These are phyloP conservation scores for Tylopilus sp. DNA, from an alignment of 768 basidiomycete species.

Conservation along the genomic window DNA sequence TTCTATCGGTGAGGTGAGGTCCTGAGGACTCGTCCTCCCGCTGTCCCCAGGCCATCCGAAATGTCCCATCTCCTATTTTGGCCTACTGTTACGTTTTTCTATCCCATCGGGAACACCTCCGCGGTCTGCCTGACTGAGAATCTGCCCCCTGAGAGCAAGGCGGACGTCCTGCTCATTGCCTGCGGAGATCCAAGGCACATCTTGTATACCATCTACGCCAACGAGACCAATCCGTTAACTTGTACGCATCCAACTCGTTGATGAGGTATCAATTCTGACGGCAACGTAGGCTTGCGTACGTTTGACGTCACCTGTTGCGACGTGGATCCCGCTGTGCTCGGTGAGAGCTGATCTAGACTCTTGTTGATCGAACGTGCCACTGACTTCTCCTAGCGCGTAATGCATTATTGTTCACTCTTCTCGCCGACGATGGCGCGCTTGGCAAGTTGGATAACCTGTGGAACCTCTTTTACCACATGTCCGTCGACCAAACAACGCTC, in stretches of 20 bases:
- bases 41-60: too few relatives aligned
- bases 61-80: constrained; percentile 19
- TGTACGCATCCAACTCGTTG: neutral
- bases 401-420: constrained; percentile 22
- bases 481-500: constrained; percentile 17
- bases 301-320: constrained; percentile 31
- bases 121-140: constrained; percentile 47
- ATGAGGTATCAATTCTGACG: neutral
- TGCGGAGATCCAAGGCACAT: constrained; percentile 56
- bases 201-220: constrained; percentile 41
- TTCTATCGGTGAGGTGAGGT: neutral
- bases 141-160: constrained; percentile 40
- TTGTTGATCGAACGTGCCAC: neutral
- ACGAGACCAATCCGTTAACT: constrained; percentile 6
- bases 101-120: constrained; percentile 57
- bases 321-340: constrained; percentile 25
- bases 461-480: constrained; percentile 26
- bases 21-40: too few relatives aligned
- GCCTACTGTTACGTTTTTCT: constrained; percentile 39
- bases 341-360: constrained; percentile 4
- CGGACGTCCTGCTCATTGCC: constrained; percentile 44
- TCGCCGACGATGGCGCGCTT: constrained; percentile 17
- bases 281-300: constrained; percentile 8
- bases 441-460: constrained; percentile 19
- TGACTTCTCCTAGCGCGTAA: constrained; percentile 23